Evolutionary conservation across 208 protist genomes (phyloP).

Genomic region (Trypanosoma boissoni): DNA sequence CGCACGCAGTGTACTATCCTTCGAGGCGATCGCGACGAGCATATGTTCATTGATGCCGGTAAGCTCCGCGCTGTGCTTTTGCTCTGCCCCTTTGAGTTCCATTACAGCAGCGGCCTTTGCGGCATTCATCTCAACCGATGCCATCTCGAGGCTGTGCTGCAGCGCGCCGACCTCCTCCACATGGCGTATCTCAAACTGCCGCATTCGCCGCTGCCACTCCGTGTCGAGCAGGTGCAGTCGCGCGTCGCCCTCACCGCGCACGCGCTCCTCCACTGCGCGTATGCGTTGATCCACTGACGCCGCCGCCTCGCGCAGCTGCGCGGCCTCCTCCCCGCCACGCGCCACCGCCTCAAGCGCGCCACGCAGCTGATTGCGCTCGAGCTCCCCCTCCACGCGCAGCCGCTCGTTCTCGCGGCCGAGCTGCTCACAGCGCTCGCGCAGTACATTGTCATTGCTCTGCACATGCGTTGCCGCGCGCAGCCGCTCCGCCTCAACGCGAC

Average conservation of each 20-base stretch:
- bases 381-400: constrained; percentile 65
- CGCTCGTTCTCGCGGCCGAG: constrained; percentile 67
- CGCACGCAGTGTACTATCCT: constrained; percentile 66
- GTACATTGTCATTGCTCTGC: constrained; percentile 51
- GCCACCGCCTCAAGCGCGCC: constrained; percentile 32
- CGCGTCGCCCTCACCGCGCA: constrained; percentile 46
- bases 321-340: constrained; percentile 48
- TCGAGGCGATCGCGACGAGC: constrained; percentile 71
- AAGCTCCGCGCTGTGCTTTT: constrained; percentile 72
- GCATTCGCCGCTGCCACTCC: constrained; percentile 66
- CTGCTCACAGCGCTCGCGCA: constrained; percentile 61
- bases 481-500: constrained; percentile 63
- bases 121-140: constrained; percentile 31
- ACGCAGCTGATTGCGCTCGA: constrained; percentile 58
- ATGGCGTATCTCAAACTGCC: constrained; percentile 57
- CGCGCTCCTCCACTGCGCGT: constrained; percentile 49
- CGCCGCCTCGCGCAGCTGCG: constrained; percentile 31
- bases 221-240: constrained; percentile 55
- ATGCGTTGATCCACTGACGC: constrained; percentile 49
- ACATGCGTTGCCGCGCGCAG: constrained; percentile 43
- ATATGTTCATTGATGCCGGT: constrained; percentile 81
- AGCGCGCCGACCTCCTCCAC: constrained; percentile 47
- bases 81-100: constrained; percentile 59
- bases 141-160: constrained; percentile 42
- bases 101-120: constrained; percentile 40